Evolutionary conservation across 2,329 filamentous ascomycete genomes (phyloP), one percentile per base, ranked within the genome.

Genomic region (Colletotrichum higginsianum): DNA sequence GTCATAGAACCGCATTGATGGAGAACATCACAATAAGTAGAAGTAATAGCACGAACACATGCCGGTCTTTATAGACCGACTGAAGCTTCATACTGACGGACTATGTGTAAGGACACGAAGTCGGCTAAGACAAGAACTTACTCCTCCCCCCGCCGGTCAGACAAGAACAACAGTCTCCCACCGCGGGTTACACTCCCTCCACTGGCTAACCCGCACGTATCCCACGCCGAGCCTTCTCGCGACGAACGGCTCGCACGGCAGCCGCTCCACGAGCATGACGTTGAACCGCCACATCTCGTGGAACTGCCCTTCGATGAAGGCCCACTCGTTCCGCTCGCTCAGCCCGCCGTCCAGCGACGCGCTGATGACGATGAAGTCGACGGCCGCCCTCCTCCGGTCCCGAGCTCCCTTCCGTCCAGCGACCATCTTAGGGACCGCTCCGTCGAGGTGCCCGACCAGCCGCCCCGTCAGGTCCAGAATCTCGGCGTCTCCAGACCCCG

Each of bases 201-300:
- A 60, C 53, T 58, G 61, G 23, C 46, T 69, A 11, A 66, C 53
- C 61, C 61, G 23, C 0, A 69, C n/a, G 30, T n/a, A 58, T 21
- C 61, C 61, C 21, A 55, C 53, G 0, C 61, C 61, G 5, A 69
- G n/a, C n/a, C 61, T 49, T 16, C 61, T 53, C 6, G 53, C 47
- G 15, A 66, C 38, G n/a, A 66, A 69, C 46, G 44, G 42, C 35
- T 18, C 50, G 18, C 30, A 52, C 15, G 60, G 52, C 6, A 68
- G 42, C 52, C 66, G 30, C 66, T 68, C 66, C 18, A 68, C 66
- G 9, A 68, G 50, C 66, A 68, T 57, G 7, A 64, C 60, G 15
- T 68, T 68, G 15, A 68, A 64, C 35, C 61, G 50, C 60, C 60
- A 64, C 52, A 64, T 30, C 52, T 68, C 60, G 23, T 68, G 60